Conservation (phyloP, 768 basidiomycete species). For the Rhodotorula graminis region DNA sequence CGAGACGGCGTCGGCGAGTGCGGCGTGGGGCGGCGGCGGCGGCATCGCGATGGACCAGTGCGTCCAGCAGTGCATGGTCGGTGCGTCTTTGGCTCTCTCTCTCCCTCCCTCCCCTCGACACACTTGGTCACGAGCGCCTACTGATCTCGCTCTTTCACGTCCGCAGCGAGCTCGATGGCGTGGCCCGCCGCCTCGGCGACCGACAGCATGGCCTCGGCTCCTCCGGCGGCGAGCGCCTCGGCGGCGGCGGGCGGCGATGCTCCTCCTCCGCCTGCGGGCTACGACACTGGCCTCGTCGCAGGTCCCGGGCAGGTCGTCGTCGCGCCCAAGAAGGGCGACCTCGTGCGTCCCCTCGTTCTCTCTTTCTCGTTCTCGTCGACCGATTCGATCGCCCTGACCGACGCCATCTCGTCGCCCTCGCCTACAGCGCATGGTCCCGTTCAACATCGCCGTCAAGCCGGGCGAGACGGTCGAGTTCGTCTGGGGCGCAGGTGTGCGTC, state of each 20-base stretch:
- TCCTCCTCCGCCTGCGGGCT: neutral
- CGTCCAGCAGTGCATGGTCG: slow-evolving; percentile 17
- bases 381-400: neutral
- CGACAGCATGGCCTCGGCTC: neutral
- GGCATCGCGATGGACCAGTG: slow-evolving; percentile 6
- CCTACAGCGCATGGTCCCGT: slow-evolving; percentile 16
- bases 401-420: neutral
- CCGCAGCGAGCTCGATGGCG: neutral
- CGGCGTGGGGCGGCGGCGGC: neutral
- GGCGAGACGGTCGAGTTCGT: slow-evolving; percentile 17
- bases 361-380: no score
- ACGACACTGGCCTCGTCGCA: slow-evolving; percentile 5
- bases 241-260: neutral
- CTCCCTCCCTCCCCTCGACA: no score
- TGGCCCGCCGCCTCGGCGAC: neutral
- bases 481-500: slow-evolving; percentile 56
- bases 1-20: neutral
- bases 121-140: no score
- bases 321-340: slow-evolving; percentile 33
- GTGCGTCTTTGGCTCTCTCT: neutral
- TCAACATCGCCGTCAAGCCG: slow-evolving; percentile 16
- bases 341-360: slow-evolving; percentile 1
- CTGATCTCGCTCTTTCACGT: no score
- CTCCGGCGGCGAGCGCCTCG: neutral
- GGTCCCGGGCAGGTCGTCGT: slow-evolving; percentile 24